phyloP scores from a whole-genome alignment of 805 yeast genomes.

The Pichia cephalocereana region DNA sequence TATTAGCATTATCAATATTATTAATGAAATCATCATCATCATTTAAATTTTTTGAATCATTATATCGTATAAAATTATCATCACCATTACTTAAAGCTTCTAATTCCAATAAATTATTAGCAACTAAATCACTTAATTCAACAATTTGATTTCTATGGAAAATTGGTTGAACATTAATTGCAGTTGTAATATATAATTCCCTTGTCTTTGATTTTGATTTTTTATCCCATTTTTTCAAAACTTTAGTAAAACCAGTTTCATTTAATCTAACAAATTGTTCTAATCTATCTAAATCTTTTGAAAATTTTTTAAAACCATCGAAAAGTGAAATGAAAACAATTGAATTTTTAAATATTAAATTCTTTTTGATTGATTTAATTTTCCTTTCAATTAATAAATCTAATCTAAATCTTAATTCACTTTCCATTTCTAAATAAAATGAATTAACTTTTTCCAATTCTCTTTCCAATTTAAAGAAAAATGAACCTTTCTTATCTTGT shows the following conservation, averaged over 20 bases:
- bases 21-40: not conserved
- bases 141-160: conserved; percentile 86
- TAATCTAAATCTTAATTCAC: conserved; percentile 70
- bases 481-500: conserved; percentile 85
- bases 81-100: conserved; percentile 54
- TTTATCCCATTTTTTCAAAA: conserved; percentile 96
- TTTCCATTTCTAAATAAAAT: conserved; percentile 87
- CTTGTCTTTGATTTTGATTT: conserved; percentile 90
- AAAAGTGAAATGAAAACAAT: conserved; percentile 74
- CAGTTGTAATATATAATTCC: conserved; percentile 83
- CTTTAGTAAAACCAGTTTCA: conserved; percentile 93
- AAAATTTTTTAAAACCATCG: conserved; percentile 82
- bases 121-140: conserved; percentile 68
- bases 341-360: conserved; percentile 50
- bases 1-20: conserved; percentile 1
- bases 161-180: conserved; percentile 94
- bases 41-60: not conserved
- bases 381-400: conserved; percentile 71
- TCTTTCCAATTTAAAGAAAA: conserved; percentile 82
- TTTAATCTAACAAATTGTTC: conserved; percentile 93
- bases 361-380: conserved; percentile 26
- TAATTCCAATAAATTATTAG: conserved; percentile 58
- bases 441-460: conserved; percentile 91
- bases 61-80: conserved; percentile 20
- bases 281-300: conserved; percentile 77